Percentiles rank a stretch among this genome's conserved stretches.
phyloP scores from a whole-genome alignment of 2,329 filamentous ascomycete species.

The Diaporthe sp. region DNA sequence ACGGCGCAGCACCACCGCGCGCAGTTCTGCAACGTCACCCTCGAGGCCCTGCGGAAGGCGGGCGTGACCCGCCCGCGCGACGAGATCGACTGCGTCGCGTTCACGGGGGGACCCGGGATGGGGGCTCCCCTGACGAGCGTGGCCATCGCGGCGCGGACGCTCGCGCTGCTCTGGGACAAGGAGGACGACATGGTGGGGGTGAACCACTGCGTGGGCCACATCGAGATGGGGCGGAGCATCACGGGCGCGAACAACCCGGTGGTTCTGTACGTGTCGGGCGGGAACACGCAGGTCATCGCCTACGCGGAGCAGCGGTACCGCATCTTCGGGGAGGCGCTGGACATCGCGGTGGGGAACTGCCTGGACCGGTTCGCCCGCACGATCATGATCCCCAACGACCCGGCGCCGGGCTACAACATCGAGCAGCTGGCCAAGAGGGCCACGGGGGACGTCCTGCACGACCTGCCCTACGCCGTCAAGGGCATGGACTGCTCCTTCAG shows the following conservation, averaged over 20 bases:
- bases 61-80: conserved; percentile 57
- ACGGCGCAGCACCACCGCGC: conserved; percentile 91
- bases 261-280: conserved; percentile 90
- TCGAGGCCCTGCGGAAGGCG: conserved; percentile 79
- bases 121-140: conserved; percentile 90
- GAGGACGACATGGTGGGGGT: conserved; percentile 78
- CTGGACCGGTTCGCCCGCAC: conserved; percentile 95
- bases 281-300: conserved; percentile 56
- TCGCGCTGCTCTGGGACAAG: conserved; percentile 86
- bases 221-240: conserved; percentile 97
- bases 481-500: conserved; percentile 99
- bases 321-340: conserved; percentile 97
- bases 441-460: conserved; percentile 76
- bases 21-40: conserved; percentile 86
- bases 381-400: conserved; percentile 91
- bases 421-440: conserved; percentile 84
- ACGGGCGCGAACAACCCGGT: conserved; percentile 92
- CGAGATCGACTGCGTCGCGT: conserved; percentile 93
- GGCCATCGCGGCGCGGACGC: conserved; percentile 84
- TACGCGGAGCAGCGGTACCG: conserved; percentile 88
- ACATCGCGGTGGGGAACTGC: conserved; percentile 98
- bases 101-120: conserved; percentile 96
- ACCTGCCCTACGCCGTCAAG: conserved; percentile 95
- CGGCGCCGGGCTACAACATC: conserved; percentile 97
- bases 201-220: conserved; percentile 98